Conservation (phyloP, 352 stramenopile species). For the Pythium dissimile region DNA sequence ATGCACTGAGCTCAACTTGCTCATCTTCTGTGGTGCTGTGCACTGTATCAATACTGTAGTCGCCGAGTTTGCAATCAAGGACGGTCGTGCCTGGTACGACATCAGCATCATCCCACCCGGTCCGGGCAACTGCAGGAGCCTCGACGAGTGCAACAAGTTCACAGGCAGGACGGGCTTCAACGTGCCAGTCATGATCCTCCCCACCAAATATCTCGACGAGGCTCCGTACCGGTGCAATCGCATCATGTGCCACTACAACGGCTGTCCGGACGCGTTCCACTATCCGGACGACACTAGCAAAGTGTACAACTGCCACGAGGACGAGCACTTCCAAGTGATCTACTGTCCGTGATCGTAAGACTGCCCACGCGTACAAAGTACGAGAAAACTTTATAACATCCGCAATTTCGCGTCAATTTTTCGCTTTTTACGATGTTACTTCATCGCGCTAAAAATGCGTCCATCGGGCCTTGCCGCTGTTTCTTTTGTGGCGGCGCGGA, state of each 20-base stretch:
- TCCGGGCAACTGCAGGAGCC: slow-evolving; percentile 25
- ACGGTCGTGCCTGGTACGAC: slow-evolving; percentile 27
- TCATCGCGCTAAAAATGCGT: slow-evolving; percentile 16
- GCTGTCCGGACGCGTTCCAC: slow-evolving; percentile 28
- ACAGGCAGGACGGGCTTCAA: slow-evolving; percentile 30
- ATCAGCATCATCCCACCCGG: slow-evolving; percentile 32
- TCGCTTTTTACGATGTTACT: no score
- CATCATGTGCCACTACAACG: slow-evolving; percentile 26
- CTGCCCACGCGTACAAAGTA: not conserved
- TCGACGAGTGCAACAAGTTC: slow-evolving; percentile 14
- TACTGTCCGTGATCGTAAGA: slow-evolving; percentile 23
- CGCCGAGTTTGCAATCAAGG: slow-evolving; percentile 22
- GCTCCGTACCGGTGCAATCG: slow-evolving; percentile 16
- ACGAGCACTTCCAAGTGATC: slow-evolving; percentile 31
- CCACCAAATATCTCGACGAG: slow-evolving; percentile 13
- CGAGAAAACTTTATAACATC: no score
- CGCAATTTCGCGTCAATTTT: no score
- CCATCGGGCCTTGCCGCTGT: slow-evolving; percentile 16
- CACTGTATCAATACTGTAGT: slow-evolving; percentile 10
- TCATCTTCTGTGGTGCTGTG: no score
- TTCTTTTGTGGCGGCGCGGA: not conserved
- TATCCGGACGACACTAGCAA: slow-evolving; percentile 28
- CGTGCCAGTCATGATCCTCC: slow-evolving; percentile 26
- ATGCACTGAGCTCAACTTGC: no score
- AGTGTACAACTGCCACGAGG: slow-evolving; percentile 28